Base-by-base conservation (phyloP, 257 asterid genomes). In the Solanum bulbocastanum region DNA sequence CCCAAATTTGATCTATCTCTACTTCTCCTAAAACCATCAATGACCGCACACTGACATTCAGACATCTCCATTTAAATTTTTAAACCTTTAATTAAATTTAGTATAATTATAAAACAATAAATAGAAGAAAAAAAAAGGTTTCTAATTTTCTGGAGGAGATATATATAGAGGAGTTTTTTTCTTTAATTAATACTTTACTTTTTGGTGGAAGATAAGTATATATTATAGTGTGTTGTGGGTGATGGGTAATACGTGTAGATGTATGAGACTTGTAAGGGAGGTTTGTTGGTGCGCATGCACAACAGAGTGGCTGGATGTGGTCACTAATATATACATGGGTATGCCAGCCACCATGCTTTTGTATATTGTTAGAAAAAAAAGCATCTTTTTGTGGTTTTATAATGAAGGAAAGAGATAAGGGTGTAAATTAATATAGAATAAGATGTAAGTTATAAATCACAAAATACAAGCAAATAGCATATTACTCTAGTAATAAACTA, bases 231-330 rank as follows among this genome's bases (percentile, higher is more conserved):
- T 27, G 36, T 83, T 84, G 71, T 62, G 60, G 36, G 39, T 32
- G 87, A 88, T 89, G 87, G 84, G 65, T 42, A 39, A 35, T 79
- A 27, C 66, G 94, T 91, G 91, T 90, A 95, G 94, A 69, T 30
- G n/a, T 33, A 91, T 92, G 98, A 92, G 96, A 96, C 95, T 90
- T 94, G 96, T 96, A 88, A 91, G 69, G 58, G 40, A 86, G 92
- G 68, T 75, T 90, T 89, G 88, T 88, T 88, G 82, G 68, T 46
- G 40, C 42, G 85, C 85, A 81, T 81, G 85, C 85, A 81, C 20
- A 4, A 18, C 10, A 81, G 40, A 81, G 85, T 30, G 42, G 85
- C 85, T 49, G 68, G 14, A 89, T 90, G 92, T 92, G 92, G 94
- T 90, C 89, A 93, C 93, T 84, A 33, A 16, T 72, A 91, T 93